A percentile compares a stretch with the other conserved stretches of the same genome.
Evolutionary conservation across 2,329 filamentous ascomycete genomes (phyloP).

Genomic region (Talaromyces sp.): DNA sequence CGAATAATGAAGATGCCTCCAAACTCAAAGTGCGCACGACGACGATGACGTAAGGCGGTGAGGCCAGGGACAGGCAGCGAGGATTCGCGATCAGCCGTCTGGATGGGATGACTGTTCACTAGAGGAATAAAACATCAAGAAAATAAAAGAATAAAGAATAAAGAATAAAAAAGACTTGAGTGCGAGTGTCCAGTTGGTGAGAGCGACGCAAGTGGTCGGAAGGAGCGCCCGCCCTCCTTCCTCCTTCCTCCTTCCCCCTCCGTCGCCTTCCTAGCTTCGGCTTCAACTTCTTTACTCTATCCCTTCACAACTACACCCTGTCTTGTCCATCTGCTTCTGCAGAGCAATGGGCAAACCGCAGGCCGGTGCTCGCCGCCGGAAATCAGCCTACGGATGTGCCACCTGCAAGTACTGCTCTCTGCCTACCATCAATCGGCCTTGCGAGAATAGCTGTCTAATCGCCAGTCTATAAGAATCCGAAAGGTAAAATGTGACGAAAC

Average conservation of each 20-base stretch:
- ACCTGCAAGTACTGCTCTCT: constrained; percentile 7
- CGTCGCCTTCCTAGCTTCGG: background rate
- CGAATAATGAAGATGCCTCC: background rate
- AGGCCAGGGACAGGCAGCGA: background rate
- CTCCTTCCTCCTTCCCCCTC: background rate
- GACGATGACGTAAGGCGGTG: background rate
- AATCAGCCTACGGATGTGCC: constrained; percentile 2
- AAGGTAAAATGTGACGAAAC: constrained; percentile 9
- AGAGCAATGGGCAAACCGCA: background rate
- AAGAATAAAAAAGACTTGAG: background rate
- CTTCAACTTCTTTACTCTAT: background rate
- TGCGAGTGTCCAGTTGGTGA: background rate
- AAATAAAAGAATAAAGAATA: background rate
- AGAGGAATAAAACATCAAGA: background rate
- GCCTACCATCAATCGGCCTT: background rate
- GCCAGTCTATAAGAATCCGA: constrained; percentile 1
- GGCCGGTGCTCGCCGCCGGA: background rate
- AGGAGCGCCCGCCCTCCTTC: background rate
- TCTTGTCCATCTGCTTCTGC: background rate
- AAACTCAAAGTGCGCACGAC: background rate
- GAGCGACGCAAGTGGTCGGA: background rate
- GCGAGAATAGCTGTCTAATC: background rate
- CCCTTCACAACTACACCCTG: background rate
- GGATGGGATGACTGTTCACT: background rate
- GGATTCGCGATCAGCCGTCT: background rate